Percentiles rank a stretch among this genome's conserved stretches.
Evolutionary conservation across 225 moss, liverwort and hornwort species (phyloP).

Genomic region (Pleurozium schreberi): DNA sequence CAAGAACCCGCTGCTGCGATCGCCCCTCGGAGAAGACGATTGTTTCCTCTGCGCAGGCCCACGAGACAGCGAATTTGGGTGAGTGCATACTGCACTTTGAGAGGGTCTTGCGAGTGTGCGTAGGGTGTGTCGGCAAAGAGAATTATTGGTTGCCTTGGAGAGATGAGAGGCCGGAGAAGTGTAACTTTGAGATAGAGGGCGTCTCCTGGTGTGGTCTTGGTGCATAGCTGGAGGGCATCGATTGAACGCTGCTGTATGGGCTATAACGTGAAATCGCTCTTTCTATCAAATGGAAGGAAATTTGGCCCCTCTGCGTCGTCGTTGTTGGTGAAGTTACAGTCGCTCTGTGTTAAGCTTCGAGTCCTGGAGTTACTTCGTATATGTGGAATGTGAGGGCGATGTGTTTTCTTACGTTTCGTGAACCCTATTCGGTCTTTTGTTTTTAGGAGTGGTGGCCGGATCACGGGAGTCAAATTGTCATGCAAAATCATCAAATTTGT

Average conservation of each 20-base stretch:
- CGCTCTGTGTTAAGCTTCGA: not conserved
- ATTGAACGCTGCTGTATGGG: not conserved
- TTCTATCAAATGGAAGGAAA: not conserved
- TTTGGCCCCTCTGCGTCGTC: too few species aligned
- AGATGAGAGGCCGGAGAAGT: not conserved
- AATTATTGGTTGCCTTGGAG: not conserved
- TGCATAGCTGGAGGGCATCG: not conserved
- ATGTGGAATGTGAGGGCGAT: not conserved
- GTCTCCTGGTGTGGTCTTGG: not conserved
- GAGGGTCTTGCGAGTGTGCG: not conserved
- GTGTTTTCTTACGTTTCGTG: not conserved
- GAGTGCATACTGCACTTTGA: not conserved
- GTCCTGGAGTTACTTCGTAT: not conserved
- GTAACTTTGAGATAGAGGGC: not conserved
- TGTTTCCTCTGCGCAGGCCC: not conserved
- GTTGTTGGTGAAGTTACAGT: not conserved
- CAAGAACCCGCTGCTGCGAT: not conserved
- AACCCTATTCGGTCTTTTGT: not conserved
- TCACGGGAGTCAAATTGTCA: not conserved
- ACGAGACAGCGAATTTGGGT: not conserved
- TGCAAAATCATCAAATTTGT: not conserved
- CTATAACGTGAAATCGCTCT: accelerated
- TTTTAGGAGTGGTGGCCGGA: not conserved
- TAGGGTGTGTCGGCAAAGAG: not conserved
- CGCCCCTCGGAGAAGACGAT: not conserved